A percentile compares a stretch with the other conserved stretches of the same genome.
Evolutionary conservation across 257 asterid genomes (phyloP).

Genomic region (Primulina eburnea): DNA sequence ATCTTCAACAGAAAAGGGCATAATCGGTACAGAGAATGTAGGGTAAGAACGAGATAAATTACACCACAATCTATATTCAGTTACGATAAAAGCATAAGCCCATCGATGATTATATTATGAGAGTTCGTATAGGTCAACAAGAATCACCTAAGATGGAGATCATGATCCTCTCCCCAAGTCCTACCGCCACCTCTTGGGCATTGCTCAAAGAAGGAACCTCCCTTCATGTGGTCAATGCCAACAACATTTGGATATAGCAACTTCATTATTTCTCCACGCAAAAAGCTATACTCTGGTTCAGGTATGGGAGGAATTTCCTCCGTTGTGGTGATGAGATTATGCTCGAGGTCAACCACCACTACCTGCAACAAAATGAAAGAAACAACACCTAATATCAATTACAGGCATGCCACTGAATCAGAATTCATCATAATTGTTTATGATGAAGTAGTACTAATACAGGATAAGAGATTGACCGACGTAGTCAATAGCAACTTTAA

Average conservation of each 20-base stretch:
- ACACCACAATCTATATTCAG: slow-evolving; percentile 12
- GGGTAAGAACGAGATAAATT: slow-evolving; percentile 15
- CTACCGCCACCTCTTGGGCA: slow-evolving; percentile 50
- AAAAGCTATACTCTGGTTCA: slow-evolving; percentile 80
- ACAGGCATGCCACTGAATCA: slow-evolving; percentile 11
- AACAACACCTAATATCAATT: slow-evolving; percentile 18
- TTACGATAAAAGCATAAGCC: slow-evolving; percentile 20
- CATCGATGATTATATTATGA: slow-evolving; percentile 17
- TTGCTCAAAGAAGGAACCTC: slow-evolving; percentile 44
- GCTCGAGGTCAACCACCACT: slow-evolving; percentile 93
- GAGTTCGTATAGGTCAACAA: slow-evolving; percentile 26
- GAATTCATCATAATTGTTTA: slow-evolving; percentile 6
- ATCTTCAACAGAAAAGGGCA: slow-evolving; percentile 1
- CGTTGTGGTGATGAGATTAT: slow-evolving; percentile 75
- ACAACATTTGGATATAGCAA: slow-evolving; percentile 78
- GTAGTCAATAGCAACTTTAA: neutral
- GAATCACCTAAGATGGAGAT: slow-evolving; percentile 78
- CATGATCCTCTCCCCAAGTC: slow-evolving; percentile 85
- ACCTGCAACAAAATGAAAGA: slow-evolving; percentile 54
- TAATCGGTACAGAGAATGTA: neutral
- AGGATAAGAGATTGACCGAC: neutral
- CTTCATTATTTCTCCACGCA: slow-evolving; percentile 73
- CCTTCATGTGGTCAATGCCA: slow-evolving; percentile 81
- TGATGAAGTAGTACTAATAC: neutral
- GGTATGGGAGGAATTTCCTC: slow-evolving; percentile 95